Conservation (phyloP, 345 rosid species). For the Melaleuca alternifolia region DNA sequence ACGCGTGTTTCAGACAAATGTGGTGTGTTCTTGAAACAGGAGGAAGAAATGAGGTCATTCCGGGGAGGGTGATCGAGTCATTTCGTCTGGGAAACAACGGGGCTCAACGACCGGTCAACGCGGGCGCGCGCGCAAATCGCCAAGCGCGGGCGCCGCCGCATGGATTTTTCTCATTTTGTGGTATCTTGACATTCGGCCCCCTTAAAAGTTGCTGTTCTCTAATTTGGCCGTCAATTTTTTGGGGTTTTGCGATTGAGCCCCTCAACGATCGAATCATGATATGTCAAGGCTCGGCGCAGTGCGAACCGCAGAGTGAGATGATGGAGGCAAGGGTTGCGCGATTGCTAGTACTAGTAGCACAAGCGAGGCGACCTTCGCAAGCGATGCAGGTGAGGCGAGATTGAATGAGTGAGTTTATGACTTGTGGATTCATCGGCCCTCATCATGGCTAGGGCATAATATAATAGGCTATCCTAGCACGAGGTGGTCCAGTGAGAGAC, state of each 20-base stretch:
- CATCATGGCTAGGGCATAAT: rapidly evolving
- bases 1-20: neutral
- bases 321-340: neutral
- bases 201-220: neutral
- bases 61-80: neutral
- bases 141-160: neutral
- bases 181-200: neutral
- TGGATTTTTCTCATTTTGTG: neutral
- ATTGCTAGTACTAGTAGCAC: rapidly evolving
- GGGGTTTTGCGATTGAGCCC: neutral
- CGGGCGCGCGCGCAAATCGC: neutral
- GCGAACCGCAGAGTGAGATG: neutral
- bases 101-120: neutral
- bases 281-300: rapidly evolving
- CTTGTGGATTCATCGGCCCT: rapidly evolving
- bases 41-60: neutral
- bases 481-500: neutral
- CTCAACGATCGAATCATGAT: neutral
- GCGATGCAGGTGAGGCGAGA: neutral
- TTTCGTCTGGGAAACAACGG: neutral
- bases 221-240: neutral
- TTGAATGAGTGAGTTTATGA: rapidly evolving
- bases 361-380: rapidly evolving
- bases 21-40: neutral
- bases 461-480: neutral